Evolutionary conservation across 2,329 filamentous ascomycete genomes (phyloP), one percentile per base, ranked within the genome.

Genomic region (Colletotrichum phormii): DNA sequence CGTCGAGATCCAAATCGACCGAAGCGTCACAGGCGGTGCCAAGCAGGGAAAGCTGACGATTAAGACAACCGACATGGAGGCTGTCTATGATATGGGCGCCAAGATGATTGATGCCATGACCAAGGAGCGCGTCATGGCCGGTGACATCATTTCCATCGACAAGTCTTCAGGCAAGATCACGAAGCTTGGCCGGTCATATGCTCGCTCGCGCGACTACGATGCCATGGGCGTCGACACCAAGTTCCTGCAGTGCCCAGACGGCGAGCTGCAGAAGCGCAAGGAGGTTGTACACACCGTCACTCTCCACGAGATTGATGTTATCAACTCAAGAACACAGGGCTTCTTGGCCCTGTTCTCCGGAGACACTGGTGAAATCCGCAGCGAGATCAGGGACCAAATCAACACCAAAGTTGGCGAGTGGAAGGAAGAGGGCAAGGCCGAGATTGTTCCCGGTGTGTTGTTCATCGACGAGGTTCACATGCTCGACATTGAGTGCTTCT

Each of bases 21-120:
- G 97, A 77, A 98, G 95, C 79, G 95, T 99, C 67, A 98, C 97
- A 15, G 97, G 97, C 61, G 94, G 94, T 77, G 97, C 97, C 80
- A 99, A 98, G 88, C 96, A 98, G 88, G 97, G 97, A 80, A 99
- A 99, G 85, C 92, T 99, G 76, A 99, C 97, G 24, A 98, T 99
- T 86, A 99, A 99, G 86, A 99, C 97, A 12, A 98, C 96, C 71
- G 97, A 99, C 83, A 99, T 99, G 97, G 97, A 99, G 85, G 98
- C 97, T 13, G 94, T 99, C 76, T 99, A 98, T 86, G 97, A 99
- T 80, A 98, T 99, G 95, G 97, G 97, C 76, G 96, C 94, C 77
- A 98, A 98, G 86, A 98, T 99, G 97, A 99, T 99, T 77, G 97
- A 99, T 81, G 95, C 95, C 76, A 98, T 99, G 95, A 98, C 95